phyloP scores from a whole-genome alignment of 1,139 yeast species.

The Ogataea hybrid region DNA sequence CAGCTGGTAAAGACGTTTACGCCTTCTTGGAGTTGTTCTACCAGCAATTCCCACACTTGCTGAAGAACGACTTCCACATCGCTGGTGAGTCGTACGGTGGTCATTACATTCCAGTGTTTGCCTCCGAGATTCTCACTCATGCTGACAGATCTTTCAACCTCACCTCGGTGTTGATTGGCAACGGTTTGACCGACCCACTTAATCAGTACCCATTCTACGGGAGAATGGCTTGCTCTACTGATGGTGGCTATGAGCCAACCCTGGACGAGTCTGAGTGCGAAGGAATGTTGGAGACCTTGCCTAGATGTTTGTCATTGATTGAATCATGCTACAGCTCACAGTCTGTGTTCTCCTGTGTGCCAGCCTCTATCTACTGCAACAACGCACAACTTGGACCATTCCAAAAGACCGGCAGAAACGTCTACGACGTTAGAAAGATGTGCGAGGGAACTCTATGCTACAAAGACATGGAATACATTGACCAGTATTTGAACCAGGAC shows the following conservation, averaged over 20 bases:
- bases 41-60: slow-evolving; percentile 85
- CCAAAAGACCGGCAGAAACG: slow-evolving; percentile 87
- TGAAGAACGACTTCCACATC: slow-evolving; percentile 76
- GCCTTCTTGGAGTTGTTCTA: slow-evolving; percentile 90
- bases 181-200: slow-evolving; percentile 92
- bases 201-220: slow-evolving; percentile 85
- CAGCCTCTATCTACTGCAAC: slow-evolving; percentile 90
- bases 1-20: slow-evolving; percentile 91
- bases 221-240: slow-evolving; percentile 97
- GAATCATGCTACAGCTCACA: slow-evolving; percentile 76
- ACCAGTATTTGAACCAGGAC: slow-evolving; percentile 64
- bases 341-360: slow-evolving; percentile 88
- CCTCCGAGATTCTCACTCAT: slow-evolving; percentile 80
- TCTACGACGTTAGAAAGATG: slow-evolving; percentile 84
- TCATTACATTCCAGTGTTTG: slow-evolving; percentile 93
- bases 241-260: slow-evolving; percentile 77
- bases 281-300: slow-evolving; percentile 67
- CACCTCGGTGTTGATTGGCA: slow-evolving; percentile 88
- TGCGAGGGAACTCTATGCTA: slow-evolving; percentile 87
- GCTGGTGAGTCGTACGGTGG: slow-evolving; percentile 99
- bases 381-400: slow-evolving; percentile 82
- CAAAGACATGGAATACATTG: slow-evolving; percentile 63
- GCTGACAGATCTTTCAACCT: slow-evolving; percentile 78
- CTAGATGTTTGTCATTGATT: slow-evolving; percentile 79
- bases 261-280: slow-evolving; percentile 78